Evolutionary conservation across 1,284 basidiomycete species (phyloP), one percentile per base, ranked within the genome.

Genomic region (Ganoderma resinaceum): DNA sequence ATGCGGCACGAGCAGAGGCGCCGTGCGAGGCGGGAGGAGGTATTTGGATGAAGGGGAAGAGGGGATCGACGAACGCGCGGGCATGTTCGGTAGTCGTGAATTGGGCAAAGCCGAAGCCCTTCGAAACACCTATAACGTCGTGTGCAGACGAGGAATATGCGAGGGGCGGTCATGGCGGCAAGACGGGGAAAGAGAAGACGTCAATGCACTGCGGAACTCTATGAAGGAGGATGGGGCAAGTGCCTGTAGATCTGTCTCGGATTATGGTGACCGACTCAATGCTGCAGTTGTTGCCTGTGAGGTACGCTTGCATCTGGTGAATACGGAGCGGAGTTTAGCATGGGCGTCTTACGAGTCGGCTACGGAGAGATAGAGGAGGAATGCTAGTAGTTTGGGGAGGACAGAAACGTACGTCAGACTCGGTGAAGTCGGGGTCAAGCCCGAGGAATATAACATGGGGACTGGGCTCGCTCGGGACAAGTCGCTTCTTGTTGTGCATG

Each of bases 71-170:
- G 79, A 98, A 97, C 11, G 91, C 88, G 70, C 90, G 87, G 18
- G 96, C 95, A 71, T 95, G 92, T 74, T 95, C 93, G 59, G 92
- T 85, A 68, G 86, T 91, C 40, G 91, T 82, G 79, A 98, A 98
- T 80, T 95, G 92, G 74, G 95, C 96, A 80, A 98, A 98, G 63
- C 95, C 96, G 78, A 97, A 97, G 76, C 94, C 92, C 83, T 96
- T 96, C 65, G 95, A 96, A 71, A 86, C 81, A 87, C 95, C 94
- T 92, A 92, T 82, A 38, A 43, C 23, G 38, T 62, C 55, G n/a
- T 37, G 59, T 40, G 29, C 42, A 40, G 57, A 26, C 20, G 53
- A 12, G 18, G 38, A 26, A 35, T 87, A 63, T 23, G 67, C 46
- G 64, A 42, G 62, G 37, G 62, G 52, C 33, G 68, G n/a, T 66